Evolutionary conservation across 768 basidiomycete genomes (phyloP).

Genomic region (Suillus weaverae): DNA sequence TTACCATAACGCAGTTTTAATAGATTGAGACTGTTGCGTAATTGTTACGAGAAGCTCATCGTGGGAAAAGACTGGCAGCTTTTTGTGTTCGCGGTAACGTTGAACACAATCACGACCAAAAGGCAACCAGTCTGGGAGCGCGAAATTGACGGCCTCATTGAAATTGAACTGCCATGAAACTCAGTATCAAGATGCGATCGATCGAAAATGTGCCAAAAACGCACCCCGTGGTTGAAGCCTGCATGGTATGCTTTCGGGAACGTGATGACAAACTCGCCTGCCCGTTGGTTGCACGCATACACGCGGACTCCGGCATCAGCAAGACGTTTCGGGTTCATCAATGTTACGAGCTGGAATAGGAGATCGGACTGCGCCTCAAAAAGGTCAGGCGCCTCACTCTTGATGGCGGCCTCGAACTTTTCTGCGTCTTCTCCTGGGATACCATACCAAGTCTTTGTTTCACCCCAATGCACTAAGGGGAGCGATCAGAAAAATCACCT

Average conservation of each 20-base stretch:
- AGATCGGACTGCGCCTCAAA: conserved; percentile 98
- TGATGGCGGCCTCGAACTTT: conserved; percentile 95
- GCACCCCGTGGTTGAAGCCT: conserved; percentile 96
- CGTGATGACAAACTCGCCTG: conserved; percentile 97
- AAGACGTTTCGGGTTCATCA: conserved; percentile 92
- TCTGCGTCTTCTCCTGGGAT: conserved; percentile 95
- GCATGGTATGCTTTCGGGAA: conserved; percentile 98
- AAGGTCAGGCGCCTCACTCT: conserved; percentile 92
- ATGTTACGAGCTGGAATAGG: conserved; percentile 94
- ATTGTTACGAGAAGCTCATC: conserved; percentile 98
- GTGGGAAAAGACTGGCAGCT: conserved; percentile 96
- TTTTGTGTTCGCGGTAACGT: conserved; percentile 87
- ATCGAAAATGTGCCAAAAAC: conserved; percentile 40
- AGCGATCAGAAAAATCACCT: conserved; percentile 14
- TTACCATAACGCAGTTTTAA: conserved; percentile 92
- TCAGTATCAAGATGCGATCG: conserved; percentile 15
- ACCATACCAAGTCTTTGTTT: conserved; percentile 99
- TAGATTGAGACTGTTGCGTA: conserved; percentile 89
- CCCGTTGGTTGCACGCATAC: conserved; percentile 92
- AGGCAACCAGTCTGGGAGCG: conserved; percentile 91
- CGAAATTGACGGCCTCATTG: conserved; percentile 99
- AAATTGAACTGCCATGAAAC: conserved; percentile 77
- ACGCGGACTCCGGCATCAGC: conserved; percentile 88
- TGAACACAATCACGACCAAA: conserved; percentile 86
- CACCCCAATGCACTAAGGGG: conserved; percentile 92